phyloP scores from a whole-genome alignment of 345 rosid genomes.

The Bretschneidera sinensis region DNA sequence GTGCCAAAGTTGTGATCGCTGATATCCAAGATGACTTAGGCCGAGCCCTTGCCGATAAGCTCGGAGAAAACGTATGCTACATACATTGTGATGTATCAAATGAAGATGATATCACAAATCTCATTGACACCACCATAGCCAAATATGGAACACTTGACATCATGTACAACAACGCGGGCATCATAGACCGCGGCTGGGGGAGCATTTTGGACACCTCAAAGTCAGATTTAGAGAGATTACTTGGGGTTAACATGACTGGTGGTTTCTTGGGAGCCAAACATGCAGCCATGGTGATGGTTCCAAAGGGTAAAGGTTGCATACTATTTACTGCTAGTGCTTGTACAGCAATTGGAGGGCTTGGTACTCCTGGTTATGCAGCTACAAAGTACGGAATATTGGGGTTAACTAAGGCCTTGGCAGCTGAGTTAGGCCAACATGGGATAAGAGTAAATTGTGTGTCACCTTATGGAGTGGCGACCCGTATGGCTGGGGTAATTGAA shows the following conservation, averaged over 20 bases:
- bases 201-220: slow-evolving; percentile 63
- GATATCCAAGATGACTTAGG: slow-evolving; percentile 34
- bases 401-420: slow-evolving; percentile 44
- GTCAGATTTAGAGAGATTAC: slow-evolving; percentile 42
- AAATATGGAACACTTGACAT: slow-evolving; percentile 38
- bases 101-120: slow-evolving; percentile 26
- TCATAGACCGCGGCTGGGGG: slow-evolving; percentile 24
- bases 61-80: slow-evolving; percentile 24
- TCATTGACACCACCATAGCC: slow-evolving; percentile 25
- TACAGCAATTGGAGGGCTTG: slow-evolving; percentile 25
- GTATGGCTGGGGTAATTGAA: slow-evolving; percentile 31
- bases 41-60: slow-evolving; percentile 16
- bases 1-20: slow-evolving; percentile 39
- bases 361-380: slow-evolving; percentile 17
- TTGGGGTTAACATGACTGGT: slow-evolving; percentile 73
- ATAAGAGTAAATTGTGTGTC: slow-evolving; percentile 63
- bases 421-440: slow-evolving; percentile 66
- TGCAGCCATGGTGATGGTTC: slow-evolving; percentile 77
- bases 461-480: slow-evolving; percentile 62
- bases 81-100: slow-evolving; percentile 35
- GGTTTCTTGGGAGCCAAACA: slow-evolving; percentile 75
- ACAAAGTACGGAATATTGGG: slow-evolving; percentile 45
- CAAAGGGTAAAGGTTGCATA: slow-evolving; percentile 26
- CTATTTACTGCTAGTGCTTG: slow-evolving; percentile 31
- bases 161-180: slow-evolving; percentile 39